These are phyloP conservation scores for Xylaria sp. DNA, from an alignment of 2,329 filamentous ascomycete genomes.

Conservation along the genomic window DNA sequence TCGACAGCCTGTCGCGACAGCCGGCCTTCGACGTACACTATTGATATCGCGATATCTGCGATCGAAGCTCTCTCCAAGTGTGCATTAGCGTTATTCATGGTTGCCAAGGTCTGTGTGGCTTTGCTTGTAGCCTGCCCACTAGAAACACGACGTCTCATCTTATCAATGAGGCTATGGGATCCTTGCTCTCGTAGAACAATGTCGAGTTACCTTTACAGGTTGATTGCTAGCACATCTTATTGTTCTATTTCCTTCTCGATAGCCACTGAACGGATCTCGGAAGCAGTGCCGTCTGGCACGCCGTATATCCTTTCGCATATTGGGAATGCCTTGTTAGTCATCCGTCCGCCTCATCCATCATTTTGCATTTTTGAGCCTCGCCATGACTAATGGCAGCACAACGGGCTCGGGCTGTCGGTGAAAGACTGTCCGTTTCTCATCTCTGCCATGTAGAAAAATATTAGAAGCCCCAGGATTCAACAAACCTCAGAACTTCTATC, in stretches of 20 bases:
- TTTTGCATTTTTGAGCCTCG: slow-evolving; percentile 35
- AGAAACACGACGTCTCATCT: slow-evolving; percentile 12
- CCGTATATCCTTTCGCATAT: slow-evolving; percentile 8
- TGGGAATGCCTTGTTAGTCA: slow-evolving; percentile 19
- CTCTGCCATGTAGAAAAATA: slow-evolving; percentile 18
- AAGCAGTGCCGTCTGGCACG: slow-evolving; percentile 26
- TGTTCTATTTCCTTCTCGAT: background rate
- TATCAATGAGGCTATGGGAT: slow-evolving; percentile 33
- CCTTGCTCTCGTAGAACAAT: slow-evolving; percentile 28
- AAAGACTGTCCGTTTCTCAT: slow-evolving; percentile 9
- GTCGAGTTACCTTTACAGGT: slow-evolving; percentile 2
- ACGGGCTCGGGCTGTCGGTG: slow-evolving; percentile 19
- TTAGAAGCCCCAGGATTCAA: slow-evolving; percentile 10
- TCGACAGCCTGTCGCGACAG: background rate
- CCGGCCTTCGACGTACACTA: slow-evolving; percentile 3
- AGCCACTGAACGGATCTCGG: slow-evolving; percentile 20
- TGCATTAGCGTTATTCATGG: slow-evolving; percentile 18
- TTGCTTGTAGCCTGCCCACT: slow-evolving; percentile 31
- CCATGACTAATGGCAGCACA: slow-evolving; percentile 15
- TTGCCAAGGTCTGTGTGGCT: slow-evolving; percentile 31
- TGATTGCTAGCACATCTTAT: slow-evolving; percentile 20
- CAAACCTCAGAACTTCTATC: slow-evolving; percentile 16
- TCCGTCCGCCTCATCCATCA: slow-evolving; percentile 33
- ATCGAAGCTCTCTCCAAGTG: slow-evolving; percentile 15
- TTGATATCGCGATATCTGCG: slow-evolving; percentile 9